These are phyloP conservation scores for Cryomyces antarcticus DNA, from an alignment of 495 filamentous ascomycete species.

Conservation along the genomic window DNA sequence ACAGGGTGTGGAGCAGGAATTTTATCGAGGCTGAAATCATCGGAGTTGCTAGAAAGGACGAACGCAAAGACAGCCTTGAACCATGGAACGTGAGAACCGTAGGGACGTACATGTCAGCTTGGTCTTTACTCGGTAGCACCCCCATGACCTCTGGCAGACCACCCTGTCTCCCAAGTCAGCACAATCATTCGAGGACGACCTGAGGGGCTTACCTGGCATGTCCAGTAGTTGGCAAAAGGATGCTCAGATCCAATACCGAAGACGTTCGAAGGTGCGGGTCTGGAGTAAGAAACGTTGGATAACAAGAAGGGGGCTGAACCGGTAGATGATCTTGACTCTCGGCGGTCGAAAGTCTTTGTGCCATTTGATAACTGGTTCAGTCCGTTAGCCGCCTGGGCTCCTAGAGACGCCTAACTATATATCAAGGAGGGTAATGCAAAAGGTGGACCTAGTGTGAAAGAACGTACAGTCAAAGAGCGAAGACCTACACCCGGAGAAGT, in stretches of 20 bases:
- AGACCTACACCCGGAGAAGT: neutral
- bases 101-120: slow-evolving; percentile 34
- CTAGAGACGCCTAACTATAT: slow-evolving; percentile 11
- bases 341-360: neutral
- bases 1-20: too few species aligned
- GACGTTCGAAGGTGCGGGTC: slow-evolving; percentile 40
- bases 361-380: too few species aligned
- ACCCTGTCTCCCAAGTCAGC: slow-evolving; percentile 18
- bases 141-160: slow-evolving; percentile 49
- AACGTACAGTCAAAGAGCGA: neutral
- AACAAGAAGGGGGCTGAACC: slow-evolving; percentile 33
- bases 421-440: neutral
- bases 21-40: too few species aligned
- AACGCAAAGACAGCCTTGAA: too few species aligned
- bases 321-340: slow-evolving; percentile 13
- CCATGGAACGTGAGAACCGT: too few species aligned
- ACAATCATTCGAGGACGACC: too few species aligned
- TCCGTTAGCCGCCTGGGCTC: slow-evolving; percentile 15
- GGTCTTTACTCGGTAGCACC: slow-evolving; percentile 46
- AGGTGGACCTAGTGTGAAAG: too few species aligned
- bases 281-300: slow-evolving; percentile 44
- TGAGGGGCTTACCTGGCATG: slow-evolving; percentile 20
- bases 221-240: slow-evolving; percentile 61
- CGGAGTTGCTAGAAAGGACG: too few species aligned
- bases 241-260: slow-evolving; percentile 49